Evolutionary conservation across 2,329 filamentous ascomycete species (phyloP).

Genomic region (Beauveria asiatica): DNA sequence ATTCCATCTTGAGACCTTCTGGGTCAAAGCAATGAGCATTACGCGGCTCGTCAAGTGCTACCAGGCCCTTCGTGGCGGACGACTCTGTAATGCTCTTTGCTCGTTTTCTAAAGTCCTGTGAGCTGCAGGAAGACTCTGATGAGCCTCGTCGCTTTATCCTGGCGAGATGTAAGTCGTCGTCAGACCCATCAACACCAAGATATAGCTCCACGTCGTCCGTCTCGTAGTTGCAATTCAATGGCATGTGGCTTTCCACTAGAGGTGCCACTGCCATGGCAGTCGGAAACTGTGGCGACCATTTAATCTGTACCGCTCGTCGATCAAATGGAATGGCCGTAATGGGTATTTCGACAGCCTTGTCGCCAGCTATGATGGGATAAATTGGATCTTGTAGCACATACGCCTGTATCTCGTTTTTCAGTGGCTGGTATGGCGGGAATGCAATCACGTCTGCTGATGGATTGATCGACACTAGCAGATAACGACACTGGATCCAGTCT

Average conservation of each 20-base stretch:
- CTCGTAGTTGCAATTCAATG: background rate
- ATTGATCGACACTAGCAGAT: slow-evolving; percentile 52
- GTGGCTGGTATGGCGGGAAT: slow-evolving; percentile 12
- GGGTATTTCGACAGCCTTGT: slow-evolving; percentile 16
- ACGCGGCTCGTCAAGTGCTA: background rate
- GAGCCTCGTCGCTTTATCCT: background rate
- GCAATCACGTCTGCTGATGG: slow-evolving; percentile 8
- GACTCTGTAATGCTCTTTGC: background rate
- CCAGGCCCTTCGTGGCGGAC: background rate
- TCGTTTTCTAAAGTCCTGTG: background rate
- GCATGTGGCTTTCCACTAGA: background rate
- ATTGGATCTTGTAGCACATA: slow-evolving; percentile 22
- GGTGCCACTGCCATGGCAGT: background rate
- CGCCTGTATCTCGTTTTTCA: background rate
- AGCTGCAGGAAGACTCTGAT: background rate
- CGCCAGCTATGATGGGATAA: background rate
- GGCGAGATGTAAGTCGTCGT: background rate
- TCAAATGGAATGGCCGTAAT: slow-evolving; percentile 18
- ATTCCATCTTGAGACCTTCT: background rate
- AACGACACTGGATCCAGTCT: slow-evolving; percentile 87
- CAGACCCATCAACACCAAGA: background rate
- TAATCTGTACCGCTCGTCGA: background rate
- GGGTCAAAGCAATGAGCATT: background rate
- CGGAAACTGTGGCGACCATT: too few relatives aligned
- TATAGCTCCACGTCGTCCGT: background rate